phyloP scores from a whole-genome alignment of 495 filamentous ascomycete genomes.

The Xylaria palmicola region DNA sequence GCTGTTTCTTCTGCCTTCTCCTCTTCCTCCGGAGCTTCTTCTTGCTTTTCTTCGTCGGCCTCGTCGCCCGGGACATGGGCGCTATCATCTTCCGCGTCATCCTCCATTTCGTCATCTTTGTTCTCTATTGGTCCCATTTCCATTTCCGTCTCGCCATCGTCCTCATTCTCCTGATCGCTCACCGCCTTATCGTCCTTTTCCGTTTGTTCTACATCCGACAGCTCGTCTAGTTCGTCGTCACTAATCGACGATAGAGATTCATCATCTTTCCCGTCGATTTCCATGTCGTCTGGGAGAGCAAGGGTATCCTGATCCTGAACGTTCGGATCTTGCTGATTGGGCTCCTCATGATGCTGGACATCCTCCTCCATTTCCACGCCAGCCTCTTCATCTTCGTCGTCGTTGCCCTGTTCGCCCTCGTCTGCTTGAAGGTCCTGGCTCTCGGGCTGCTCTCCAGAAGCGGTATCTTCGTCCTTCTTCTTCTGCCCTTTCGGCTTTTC shows the following conservation, averaged over 20 bases:
- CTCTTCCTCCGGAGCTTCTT: conserved; percentile 33
- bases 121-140: conserved; percentile 21
- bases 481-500: conserved; percentile 64
- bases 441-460: conserved; percentile 60
- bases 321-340: conserved; percentile 63
- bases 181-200: conserved; percentile 36
- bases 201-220: conserved; percentile 49
- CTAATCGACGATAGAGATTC: conserved; percentile 45
- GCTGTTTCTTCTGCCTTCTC: conserved; percentile 36
- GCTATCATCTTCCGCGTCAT: conserved; percentile 27
- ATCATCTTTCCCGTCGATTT: conserved; percentile 60
- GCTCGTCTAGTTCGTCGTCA: conserved; percentile 57
- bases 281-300: conserved; percentile 69
- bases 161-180: conserved; percentile 31
- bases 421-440: conserved; percentile 53
- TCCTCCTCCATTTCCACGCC: conserved; percentile 72
- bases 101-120: conserved; percentile 31
- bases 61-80: conserved; percentile 40
- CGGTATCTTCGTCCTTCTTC: conserved; percentile 63
- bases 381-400: conserved; percentile 53
- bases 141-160: conserved; percentile 27
- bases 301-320: conserved; percentile 61
- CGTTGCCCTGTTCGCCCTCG: conserved; percentile 48
- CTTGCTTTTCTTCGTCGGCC: conserved; percentile 48
- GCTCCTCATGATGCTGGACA: conserved; percentile 63